Evolutionary conservation across 1,284 basidiomycete species (phyloP).

Genomic region (Pyrrhoderma lamaoense): DNA sequence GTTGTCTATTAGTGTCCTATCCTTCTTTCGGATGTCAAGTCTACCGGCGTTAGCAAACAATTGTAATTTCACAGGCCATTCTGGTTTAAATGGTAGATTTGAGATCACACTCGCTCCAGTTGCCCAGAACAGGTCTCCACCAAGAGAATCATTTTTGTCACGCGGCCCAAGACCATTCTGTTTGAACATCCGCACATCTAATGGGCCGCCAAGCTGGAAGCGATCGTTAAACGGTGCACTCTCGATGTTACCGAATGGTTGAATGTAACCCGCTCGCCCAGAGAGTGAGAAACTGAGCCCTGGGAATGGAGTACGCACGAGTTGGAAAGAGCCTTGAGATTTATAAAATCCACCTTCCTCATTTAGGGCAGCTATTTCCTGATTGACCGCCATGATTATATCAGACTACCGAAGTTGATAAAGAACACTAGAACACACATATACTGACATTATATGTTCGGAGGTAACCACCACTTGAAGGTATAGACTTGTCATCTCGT

Average conservation of each 20-base stretch:
- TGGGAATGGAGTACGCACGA: slow-evolving; percentile 50
- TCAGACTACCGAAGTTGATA: not conserved
- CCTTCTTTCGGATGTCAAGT: slow-evolving; percentile 46
- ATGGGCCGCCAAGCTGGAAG: slow-evolving; percentile 91
- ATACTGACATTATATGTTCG: slow-evolving; percentile 47
- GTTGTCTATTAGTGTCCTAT: slow-evolving; percentile 34
- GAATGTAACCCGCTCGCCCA: slow-evolving; percentile 55
- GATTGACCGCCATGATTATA: not conserved
- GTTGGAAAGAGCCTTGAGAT: slow-evolving; percentile 58
- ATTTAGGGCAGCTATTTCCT: slow-evolving; percentile 73
- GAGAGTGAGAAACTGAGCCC: slow-evolving; percentile 44
- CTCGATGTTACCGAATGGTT: slow-evolving; percentile 29
- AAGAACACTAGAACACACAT: too few relatives aligned
- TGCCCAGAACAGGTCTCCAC: slow-evolving; percentile 87
- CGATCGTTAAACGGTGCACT: slow-evolving; percentile 65
- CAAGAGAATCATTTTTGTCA: slow-evolving; percentile 72
- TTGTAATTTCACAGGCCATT: slow-evolving; percentile 90
- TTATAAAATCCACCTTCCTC: slow-evolving; percentile 72
- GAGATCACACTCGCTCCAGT: slow-evolving; percentile 76
- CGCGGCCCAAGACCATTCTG: slow-evolving; percentile 80
- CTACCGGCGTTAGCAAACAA: slow-evolving; percentile 82
- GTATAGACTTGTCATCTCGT: slow-evolving; percentile 65
- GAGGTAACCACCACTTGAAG: slow-evolving; percentile 55
- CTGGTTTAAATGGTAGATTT: slow-evolving; percentile 67
- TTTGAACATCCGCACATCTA: slow-evolving; percentile 83